Percentiles rank a stretch among this genome's conserved stretches.
phyloP scores from a whole-genome alignment of 192 early-diverging fungal genomes.

The Coemansia sp. region DNA sequence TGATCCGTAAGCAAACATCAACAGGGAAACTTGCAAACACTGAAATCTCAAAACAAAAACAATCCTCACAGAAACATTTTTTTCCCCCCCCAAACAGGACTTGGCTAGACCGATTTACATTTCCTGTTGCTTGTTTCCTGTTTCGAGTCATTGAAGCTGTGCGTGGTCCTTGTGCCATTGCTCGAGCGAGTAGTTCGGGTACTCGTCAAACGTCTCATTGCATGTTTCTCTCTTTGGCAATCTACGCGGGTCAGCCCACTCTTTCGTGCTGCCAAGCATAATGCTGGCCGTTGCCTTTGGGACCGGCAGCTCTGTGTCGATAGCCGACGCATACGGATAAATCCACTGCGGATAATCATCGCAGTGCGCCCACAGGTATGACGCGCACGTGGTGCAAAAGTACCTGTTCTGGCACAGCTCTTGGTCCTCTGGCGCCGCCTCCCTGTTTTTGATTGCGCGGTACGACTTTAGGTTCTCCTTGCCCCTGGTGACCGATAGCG shows the following conservation, averaged over 20 bases:
- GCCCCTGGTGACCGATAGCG: slow-evolving; percentile 41
- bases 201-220: slow-evolving; percentile 52
- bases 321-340: slow-evolving; percentile 57
- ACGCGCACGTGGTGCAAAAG: slow-evolving; percentile 61
- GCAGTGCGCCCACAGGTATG: slow-evolving; percentile 53
- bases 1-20: slow-evolving; percentile 3
- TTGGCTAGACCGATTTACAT: not conserved
- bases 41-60: slow-evolving; percentile 5
- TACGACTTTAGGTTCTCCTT: slow-evolving; percentile 39
- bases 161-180: slow-evolving; percentile 60
- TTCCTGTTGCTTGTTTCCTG: not conserved
- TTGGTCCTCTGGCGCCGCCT: slow-evolving; percentile 31
- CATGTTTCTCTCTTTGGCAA: not conserved
- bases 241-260: slow-evolving; percentile 53
- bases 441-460: slow-evolving; percentile 47
- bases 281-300: slow-evolving; percentile 40
- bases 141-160: slow-evolving; percentile 16
- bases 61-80: not conserved
- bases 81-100: too few species aligned
- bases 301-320: slow-evolving; percentile 58
- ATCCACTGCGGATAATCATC: slow-evolving; percentile 32
- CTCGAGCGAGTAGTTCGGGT: slow-evolving; percentile 56
- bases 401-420: slow-evolving; percentile 54
- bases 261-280: slow-evolving; percentile 47
- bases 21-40: not conserved